Percentiles rank a stretch among this genome's conserved stretches.
Conservation (phyloP, 768 basidiomycete genomes). For the Jaapia argillacea region DNA sequence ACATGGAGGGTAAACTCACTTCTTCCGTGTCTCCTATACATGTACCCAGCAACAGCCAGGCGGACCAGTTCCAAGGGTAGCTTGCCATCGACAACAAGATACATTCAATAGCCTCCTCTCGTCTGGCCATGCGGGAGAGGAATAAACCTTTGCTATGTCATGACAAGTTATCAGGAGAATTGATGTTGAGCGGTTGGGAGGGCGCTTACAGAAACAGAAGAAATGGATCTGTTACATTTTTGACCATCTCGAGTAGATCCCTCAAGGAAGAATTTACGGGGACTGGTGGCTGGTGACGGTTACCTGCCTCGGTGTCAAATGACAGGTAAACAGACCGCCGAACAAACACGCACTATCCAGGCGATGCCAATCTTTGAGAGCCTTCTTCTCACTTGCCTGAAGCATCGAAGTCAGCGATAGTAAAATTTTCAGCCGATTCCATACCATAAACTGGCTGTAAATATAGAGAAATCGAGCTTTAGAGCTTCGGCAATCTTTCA, state of each 20-base stretch:
- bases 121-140: slow-evolving; percentile 65
- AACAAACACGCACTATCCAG: slow-evolving; percentile 50
- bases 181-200: slow-evolving; percentile 3
- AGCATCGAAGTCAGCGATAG: slow-evolving; percentile 3
- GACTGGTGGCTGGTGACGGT: slow-evolving; percentile 55
- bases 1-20: slow-evolving; percentile 34
- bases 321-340: no score
- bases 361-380: slow-evolving; percentile 80
- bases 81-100: slow-evolving; percentile 64
- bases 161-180: slow-evolving; percentile 6
- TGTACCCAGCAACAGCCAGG: slow-evolving; percentile 77
- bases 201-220: slow-evolving; percentile 66
- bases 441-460: slow-evolving; percentile 82
- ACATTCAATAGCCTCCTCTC: slow-evolving; percentile 81
- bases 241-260: slow-evolving; percentile 50
- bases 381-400: slow-evolving; percentile 77
- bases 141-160: slow-evolving; percentile 68
- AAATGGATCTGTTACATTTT: slow-evolving; percentile 64
- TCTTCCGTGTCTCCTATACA: slow-evolving; percentile 81
- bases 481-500: slow-evolving; percentile 56
- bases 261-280: slow-evolving; percentile 53
- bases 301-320: slow-evolving; percentile 31
- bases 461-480: slow-evolving; percentile 68
- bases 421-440: slow-evolving; percentile 18
- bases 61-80: slow-evolving; percentile 91